Evolutionary conservation across 2,329 filamentous ascomycete genomes (phyloP), one percentile per base, ranked within the genome.

Genomic region (Colletotrichum abscissum): DNA sequence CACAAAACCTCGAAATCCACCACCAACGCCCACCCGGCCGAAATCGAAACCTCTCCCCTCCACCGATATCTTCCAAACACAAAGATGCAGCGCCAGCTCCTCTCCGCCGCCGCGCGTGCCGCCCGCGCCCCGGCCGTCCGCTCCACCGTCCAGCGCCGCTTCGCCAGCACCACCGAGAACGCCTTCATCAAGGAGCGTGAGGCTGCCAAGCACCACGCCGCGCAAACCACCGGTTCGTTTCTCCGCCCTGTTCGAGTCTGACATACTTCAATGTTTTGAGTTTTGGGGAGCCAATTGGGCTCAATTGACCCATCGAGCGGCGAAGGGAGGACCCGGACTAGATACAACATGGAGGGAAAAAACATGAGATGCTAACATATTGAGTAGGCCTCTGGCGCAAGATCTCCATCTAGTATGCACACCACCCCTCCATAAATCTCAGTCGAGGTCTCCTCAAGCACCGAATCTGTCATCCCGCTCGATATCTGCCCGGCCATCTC

Each of bases 121-220:
- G 83, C 86, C 77, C 90, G 90, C 80, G 84, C 84, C 76, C 84
- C 88, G 76, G 85, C 87, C 79, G 46, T 57, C 52, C 90, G 90
- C 80, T 84, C 84, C 76, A 84, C 88, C 75, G 82, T 90, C 78
- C 93, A 94, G 88, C 92, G 93, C 84, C 92, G 92, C 79, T 89
- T 94, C 80, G 92, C 92, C 82, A 92, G 90, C 86, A 87, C 89
- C 79, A 83, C 94, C 79, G 94, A 98, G 87, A 98, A 97, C 87
- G 91, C 92, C 81, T 99, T 98, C 90, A 92, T 97, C 88, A 92
- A 93, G 81, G 97, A 99, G 90, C 92, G 97, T 83, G 88, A 92
- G 83, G 94, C 93, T 80, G 94, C 98, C 82, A 95, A 97, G 89
- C 92, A 95, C 79, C 97, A 99, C 85, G 97, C 97, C 81, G 91